Conservation (phyloP, 495 filamentous ascomycete species). For the Jackrogersella multiformis region DNA sequence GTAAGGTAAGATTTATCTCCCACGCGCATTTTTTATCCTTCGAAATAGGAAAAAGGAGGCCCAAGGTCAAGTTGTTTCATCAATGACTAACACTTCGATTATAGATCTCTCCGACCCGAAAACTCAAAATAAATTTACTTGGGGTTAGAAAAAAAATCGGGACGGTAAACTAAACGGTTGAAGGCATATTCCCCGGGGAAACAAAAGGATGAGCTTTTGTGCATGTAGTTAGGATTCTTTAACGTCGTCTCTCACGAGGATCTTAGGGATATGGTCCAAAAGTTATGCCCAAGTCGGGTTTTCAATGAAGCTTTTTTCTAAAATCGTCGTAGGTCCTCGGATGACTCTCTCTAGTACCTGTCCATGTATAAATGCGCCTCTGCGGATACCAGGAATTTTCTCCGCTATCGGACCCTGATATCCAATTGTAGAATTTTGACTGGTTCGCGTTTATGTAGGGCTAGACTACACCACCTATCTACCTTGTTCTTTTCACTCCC, state of each 20-base stretch:
- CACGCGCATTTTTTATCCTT: no score
- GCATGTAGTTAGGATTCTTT: conserved; percentile 48
- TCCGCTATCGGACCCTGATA: conserved; percentile 40
- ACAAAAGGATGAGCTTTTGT: conserved; percentile 42
- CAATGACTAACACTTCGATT: conserved; percentile 40
- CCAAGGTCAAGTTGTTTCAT: not conserved
- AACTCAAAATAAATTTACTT: conserved; percentile 77
- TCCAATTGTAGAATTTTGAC: conserved; percentile 35
- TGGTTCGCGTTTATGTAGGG: conserved; percentile 7
- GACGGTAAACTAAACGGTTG: conserved; percentile 36
- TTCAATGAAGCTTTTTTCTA: conserved; percentile 21
- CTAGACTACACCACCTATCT: conserved; percentile 1
- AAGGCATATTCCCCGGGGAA: conserved; percentile 37
- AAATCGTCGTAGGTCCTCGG: not conserved
- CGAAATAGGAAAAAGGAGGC: no score
- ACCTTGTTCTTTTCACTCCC: not conserved
- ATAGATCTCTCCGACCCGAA: conserved; percentile 84
- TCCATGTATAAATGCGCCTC: no score
- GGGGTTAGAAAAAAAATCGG: conserved; percentile 35
- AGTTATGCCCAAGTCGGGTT: conserved; percentile 34
- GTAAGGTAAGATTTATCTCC: conserved; percentile 68
- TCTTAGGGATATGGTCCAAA: conserved; percentile 41
- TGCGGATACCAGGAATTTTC: not conserved
- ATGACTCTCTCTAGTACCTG: not conserved
- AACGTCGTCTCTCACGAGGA: conserved; percentile 38